Percentiles rank a stretch among this genome's conserved stretches.
Conservation (phyloP, 2,329 filamentous ascomycete genomes). For the Paraphoma sp. region DNA sequence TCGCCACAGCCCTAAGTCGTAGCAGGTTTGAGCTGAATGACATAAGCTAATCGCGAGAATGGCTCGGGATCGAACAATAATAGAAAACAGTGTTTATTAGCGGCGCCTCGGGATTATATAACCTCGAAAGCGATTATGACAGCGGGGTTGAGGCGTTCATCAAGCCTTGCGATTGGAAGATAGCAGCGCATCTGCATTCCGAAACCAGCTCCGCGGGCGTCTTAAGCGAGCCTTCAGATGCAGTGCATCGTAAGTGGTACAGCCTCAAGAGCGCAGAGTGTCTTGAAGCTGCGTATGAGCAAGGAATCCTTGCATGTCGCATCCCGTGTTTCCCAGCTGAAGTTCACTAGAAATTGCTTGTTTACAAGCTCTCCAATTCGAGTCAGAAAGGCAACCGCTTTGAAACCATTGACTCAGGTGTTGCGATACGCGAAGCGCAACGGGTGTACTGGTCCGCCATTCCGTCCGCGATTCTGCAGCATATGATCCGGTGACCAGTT, state of each 20-base stretch:
- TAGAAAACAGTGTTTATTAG: background rate
- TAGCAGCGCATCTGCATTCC: background rate
- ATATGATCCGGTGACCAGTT: background rate
- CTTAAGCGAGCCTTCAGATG: background rate
- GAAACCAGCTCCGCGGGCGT: background rate
- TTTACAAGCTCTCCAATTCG: too few relatives aligned
- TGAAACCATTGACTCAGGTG: background rate
- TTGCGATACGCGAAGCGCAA: background rate
- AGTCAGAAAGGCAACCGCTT: too few relatives aligned
- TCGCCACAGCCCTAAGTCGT: background rate
- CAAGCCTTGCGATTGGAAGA: slow-evolving; percentile 10
- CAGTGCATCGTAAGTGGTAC: background rate
- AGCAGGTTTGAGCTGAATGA: background rate
- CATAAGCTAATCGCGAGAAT: background rate
- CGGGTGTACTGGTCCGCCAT: background rate
- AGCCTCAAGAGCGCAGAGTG: background rate
- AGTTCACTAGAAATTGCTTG: too few relatives aligned
- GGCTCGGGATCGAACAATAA: background rate
- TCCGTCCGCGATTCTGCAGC: background rate
- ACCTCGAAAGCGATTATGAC: slow-evolving; percentile 10
- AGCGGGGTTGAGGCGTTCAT: slow-evolving; percentile 8
- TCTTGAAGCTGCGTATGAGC: too few relatives aligned
- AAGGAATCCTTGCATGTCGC: background rate
- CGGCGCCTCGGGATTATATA: slow-evolving; percentile 11
- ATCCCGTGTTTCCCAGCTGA: background rate